Percentiles rank a stretch among this genome's conserved stretches.
Conservation (phyloP, 306 rosid genomes). For the Betula pendula region DNA sequence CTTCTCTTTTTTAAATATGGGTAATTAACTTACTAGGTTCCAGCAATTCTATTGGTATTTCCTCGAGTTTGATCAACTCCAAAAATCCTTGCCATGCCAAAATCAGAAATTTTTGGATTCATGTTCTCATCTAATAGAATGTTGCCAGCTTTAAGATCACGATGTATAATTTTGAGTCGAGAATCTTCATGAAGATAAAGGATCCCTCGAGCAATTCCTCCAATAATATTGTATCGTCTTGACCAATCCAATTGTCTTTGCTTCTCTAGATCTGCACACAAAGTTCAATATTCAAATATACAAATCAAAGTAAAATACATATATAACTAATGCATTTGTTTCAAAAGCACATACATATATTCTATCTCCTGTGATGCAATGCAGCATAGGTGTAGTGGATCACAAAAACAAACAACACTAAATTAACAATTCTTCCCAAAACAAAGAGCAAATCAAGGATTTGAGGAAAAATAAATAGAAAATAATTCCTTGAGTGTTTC, state of each 20-base stretch:
- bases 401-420: no score
- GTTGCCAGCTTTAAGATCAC: conserved; percentile 48
- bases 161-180: conserved; percentile 43
- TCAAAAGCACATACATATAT: no score
- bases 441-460: no score
- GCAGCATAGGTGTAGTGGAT: no score
- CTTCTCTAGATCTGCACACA: conserved; percentile 24
- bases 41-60: conserved; percentile 35
- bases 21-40: conserved; percentile 40
- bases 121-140: conserved; percentile 35
- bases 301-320: not conserved
- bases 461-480: no score
- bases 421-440: no score
- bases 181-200: conserved; percentile 53
- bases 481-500: no score
- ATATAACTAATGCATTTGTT: not conserved
- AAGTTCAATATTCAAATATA: not conserved
- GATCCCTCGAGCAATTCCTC: conserved; percentile 48
- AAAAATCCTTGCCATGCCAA: conserved; percentile 45
- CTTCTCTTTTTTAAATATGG: not conserved
- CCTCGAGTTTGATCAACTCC: conserved; percentile 27
- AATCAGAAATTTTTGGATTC: conserved; percentile 51
- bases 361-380: no score
- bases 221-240: conserved; percentile 33
- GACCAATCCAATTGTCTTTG: conserved; percentile 37